These are phyloP conservation scores for Pholiota microspora DNA, from an alignment of 768 basidiomycete genomes.

Conservation along the genomic window DNA sequence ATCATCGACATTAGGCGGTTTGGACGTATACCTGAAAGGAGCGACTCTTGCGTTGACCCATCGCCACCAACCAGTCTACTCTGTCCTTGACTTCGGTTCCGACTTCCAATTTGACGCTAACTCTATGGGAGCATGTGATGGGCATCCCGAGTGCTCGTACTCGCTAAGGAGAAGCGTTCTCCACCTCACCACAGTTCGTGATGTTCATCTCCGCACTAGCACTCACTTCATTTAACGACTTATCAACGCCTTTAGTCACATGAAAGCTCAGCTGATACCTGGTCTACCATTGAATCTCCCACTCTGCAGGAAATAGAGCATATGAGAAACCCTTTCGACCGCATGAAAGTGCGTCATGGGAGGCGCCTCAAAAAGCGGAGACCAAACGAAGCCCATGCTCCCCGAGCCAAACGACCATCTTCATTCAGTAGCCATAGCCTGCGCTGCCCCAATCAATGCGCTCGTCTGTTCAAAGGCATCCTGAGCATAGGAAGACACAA, in stretches of 20 bases:
- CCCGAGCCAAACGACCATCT: not conserved
- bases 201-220: not conserved
- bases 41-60: conserved; percentile 26
- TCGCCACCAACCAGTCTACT: conserved; percentile 24
- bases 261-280: not conserved
- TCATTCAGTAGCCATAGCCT: not conserved
- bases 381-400: not conserved
- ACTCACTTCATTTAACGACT: not conserved
- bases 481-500: not conserved
- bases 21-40: conserved; percentile 35
- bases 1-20: conserved; percentile 36
- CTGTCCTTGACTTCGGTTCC: conserved; percentile 24
- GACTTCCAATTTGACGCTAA: conserved; percentile 8
- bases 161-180: not conserved
- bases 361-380: conserved; percentile 2
- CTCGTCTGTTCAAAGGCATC: not conserved
- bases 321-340: not conserved
- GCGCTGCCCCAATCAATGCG: not conserved
- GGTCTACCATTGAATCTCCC: conserved; percentile 10
- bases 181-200: not conserved
- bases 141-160: not conserved
- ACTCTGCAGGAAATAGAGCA: not conserved
- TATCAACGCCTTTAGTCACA: not conserved
- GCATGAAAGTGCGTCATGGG: not conserved
- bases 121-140: not conserved